Percentiles rank a stretch among this genome's conserved stretches.
These are phyloP conservation scores for Parasitella parasitica DNA, from an alignment of 371 early-diverging fungal genomes.

Conservation along the genomic window DNA sequence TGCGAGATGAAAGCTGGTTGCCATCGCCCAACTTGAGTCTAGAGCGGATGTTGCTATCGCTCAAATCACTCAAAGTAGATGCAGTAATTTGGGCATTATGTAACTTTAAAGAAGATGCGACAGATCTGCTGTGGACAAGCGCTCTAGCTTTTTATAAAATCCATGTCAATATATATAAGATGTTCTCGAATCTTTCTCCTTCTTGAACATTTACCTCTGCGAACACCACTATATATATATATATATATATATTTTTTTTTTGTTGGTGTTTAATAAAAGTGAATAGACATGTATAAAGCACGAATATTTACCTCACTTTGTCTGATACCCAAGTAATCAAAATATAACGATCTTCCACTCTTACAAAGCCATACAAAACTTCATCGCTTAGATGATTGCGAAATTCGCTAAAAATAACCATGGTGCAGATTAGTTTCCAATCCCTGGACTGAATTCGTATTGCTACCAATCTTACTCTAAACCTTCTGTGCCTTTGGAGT, in stretches of 20 bases:
- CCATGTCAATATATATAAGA: neutral
- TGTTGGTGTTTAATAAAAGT: no score
- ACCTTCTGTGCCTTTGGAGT: slow-evolving; percentile 60
- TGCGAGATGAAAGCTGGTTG: slow-evolving; percentile 32
- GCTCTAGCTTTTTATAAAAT: slow-evolving; percentile 52
- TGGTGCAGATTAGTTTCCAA: neutral
- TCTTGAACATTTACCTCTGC: slow-evolving; percentile 47
- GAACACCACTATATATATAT: slow-evolving; percentile 68
- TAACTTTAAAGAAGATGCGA: slow-evolving; percentile 58
- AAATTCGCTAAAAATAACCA: slow-evolving; percentile 65
- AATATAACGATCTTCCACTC: slow-evolving; percentile 62
- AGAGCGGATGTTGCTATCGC: slow-evolving; percentile 41
- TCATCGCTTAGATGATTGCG: slow-evolving; percentile 58
- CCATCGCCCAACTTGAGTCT: slow-evolving; percentile 41
- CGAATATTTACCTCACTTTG: slow-evolving; percentile 58
- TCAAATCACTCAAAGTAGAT: slow-evolving; percentile 41
- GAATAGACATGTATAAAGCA: no score
- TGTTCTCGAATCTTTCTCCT: neutral
- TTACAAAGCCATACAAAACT: slow-evolving; percentile 65
- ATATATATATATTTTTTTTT: no score
- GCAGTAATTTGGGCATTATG: slow-evolving; percentile 54
- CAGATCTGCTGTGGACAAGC: slow-evolving; percentile 71
- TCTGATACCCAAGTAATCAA: slow-evolving; percentile 69
- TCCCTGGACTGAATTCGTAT: neutral
- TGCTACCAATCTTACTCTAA: slow-evolving; percentile 32